A percentile compares a stretch with the other conserved stretches of the same genome.
These are phyloP conservation scores for Amauroascus niger DNA, from an alignment of 2,329 filamentous ascomycete genomes.

Conservation along the genomic window DNA sequence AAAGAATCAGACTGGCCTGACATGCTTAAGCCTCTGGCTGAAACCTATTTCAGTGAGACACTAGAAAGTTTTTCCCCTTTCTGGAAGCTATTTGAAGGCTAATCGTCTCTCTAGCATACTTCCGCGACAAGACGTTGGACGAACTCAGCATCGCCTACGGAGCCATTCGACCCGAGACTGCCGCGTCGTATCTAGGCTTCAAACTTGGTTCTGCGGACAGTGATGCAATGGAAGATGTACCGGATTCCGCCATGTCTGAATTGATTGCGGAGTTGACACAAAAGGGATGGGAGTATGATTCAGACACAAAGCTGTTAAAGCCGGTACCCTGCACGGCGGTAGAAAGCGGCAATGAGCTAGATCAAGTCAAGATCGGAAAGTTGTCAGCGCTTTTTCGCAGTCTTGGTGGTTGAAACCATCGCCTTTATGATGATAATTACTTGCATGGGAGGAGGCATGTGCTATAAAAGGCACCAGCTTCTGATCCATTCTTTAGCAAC, in stretches of 20 bases:
- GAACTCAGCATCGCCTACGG: conserved; percentile 34
- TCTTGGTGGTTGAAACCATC: conserved; percentile 20
- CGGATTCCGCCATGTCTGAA: conserved; percentile 23
- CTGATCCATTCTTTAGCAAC: not conserved
- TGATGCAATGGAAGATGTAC: conserved; percentile 14
- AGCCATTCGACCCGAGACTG: conserved; percentile 30
- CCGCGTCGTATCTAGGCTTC: conserved; percentile 31
- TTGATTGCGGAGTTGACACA: conserved; percentile 28
- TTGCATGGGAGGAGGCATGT: not conserved
- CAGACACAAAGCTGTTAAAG: conserved; percentile 26
- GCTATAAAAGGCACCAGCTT: not conserved
- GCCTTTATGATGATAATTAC: not conserved
- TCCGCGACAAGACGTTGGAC: conserved; percentile 32
- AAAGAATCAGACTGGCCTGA: conserved; percentile 30
- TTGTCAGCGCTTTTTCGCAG: conserved; percentile 29
- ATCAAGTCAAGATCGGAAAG: conserved; percentile 25
- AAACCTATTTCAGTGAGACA: conserved; percentile 31
- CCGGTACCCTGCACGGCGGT: conserved; percentile 16
- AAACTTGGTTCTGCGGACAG: conserved; percentile 17
- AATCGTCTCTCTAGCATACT: conserved; percentile 25
- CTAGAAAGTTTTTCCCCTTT: not conserved
- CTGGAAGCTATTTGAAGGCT: not conserved
- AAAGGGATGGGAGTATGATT: conserved; percentile 34
- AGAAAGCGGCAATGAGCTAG: not conserved
- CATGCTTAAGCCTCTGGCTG: conserved; percentile 25